phyloP scores from a whole-genome alignment of 257 asterid species.

The Solanum corneliomulleri region DNA sequence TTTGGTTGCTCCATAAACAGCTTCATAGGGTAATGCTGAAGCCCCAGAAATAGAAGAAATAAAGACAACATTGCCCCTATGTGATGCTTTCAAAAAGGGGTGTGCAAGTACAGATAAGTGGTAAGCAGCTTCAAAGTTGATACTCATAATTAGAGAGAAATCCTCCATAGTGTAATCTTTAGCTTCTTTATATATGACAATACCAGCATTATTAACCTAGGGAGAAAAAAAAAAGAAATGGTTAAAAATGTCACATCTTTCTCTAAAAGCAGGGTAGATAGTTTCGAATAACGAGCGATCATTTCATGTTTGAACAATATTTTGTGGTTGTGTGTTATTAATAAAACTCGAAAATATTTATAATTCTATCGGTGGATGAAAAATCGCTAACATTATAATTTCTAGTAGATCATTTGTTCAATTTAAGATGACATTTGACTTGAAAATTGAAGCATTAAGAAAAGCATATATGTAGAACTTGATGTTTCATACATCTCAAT shows the following conservation, averaged over 20 bases:
- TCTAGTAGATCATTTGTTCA: neutral
- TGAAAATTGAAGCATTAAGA: neutral
- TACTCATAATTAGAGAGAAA: neutral
- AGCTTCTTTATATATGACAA: neutral
- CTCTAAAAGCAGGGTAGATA: neutral
- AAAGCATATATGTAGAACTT: neutral
- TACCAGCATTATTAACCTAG: neutral
- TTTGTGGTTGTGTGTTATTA: neutral
- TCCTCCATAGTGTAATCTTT: neutral
- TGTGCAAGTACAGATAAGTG: conserved; percentile 1
- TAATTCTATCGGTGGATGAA: neutral
- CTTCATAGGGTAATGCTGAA: neutral
- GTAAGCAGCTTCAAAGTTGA: neutral
- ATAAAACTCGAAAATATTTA: neutral
- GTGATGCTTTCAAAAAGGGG: conserved; percentile 1
- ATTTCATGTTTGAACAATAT: neutral
- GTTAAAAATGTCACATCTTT: neutral
- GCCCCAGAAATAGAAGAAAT: neutral
- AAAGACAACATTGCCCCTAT: conserved; percentile 1
- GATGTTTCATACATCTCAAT: neutral
- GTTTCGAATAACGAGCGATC: neutral
- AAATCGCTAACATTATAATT: neutral
- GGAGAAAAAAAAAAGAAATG: neutral
- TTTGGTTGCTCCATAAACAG: conserved; percentile 3
- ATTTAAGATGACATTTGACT: neutral